Conservation (phyloP, 768 basidiomycete genomes). For the Amanita subjunquillea region DNA sequence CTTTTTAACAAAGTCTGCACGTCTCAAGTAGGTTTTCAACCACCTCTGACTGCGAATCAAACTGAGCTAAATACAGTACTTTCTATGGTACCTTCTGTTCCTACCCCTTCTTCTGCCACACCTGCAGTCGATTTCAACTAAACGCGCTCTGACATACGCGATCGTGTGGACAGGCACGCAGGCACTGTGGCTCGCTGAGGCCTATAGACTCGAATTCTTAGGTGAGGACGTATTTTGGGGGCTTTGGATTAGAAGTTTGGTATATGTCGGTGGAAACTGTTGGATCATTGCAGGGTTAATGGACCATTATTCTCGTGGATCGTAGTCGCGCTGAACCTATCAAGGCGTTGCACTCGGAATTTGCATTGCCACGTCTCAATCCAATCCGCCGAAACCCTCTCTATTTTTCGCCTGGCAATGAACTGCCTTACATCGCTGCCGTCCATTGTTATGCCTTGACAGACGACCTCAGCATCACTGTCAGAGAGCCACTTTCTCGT, state of each 20-base stretch:
- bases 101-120: conserved; percentile 73
- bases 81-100: conserved; percentile 91
- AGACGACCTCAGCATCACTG: too few species aligned
- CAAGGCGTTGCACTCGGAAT: too few species aligned
- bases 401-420: too few species aligned
- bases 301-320: conserved; percentile 13
- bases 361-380: too few species aligned
- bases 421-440: too few species aligned
- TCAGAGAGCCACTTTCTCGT: too few species aligned
- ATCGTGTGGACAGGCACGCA: conserved; percentile 70
- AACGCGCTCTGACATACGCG: conserved; percentile 28
- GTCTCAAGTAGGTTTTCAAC: conserved; percentile 54
- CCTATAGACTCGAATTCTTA: conserved; percentile 84
- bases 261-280: conserved; percentile 66
- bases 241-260: conserved; percentile 71
- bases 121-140: conserved; percentile 36
- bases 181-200: conserved; percentile 84
- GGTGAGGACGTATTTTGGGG: conserved; percentile 62
- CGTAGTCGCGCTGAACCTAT: background rate
- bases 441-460: too few species aligned
- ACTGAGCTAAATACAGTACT: conserved; percentile 52
- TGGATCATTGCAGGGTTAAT: conserved; percentile 72
- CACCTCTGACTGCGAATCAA: background rate
- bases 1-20: conserved; percentile 98
- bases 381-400: too few species aligned